These are phyloP conservation scores for Cenchrus americanus DNA, from an alignment of 176 grass and related monocot genomes.

Conservation along the genomic window DNA sequence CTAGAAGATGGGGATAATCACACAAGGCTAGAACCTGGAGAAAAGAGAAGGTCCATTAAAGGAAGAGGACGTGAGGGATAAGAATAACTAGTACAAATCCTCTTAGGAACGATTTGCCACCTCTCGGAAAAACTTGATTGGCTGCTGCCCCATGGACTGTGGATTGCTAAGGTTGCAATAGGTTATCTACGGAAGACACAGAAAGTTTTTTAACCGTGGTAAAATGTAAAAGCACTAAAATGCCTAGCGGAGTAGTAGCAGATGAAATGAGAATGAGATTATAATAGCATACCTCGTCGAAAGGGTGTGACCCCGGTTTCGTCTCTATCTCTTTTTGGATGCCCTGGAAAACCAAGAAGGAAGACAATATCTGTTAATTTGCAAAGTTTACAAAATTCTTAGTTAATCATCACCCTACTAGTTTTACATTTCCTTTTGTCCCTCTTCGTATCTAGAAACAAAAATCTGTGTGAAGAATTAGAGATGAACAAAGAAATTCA, in stretches of 20 bases:
- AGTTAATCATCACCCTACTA: background rate
- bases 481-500: too few species aligned
- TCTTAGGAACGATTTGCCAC: constrained; percentile 21
- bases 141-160: constrained; percentile 66
- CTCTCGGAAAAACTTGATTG: constrained; percentile 72
- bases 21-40: constrained; percentile 77
- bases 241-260: background rate
- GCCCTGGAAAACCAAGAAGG: constrained; percentile 39
- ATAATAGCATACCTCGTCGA: constrained; percentile 50
- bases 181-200: constrained; percentile 51
- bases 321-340: constrained; percentile 55
- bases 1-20: constrained; percentile 68
- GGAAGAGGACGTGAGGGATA: background rate
- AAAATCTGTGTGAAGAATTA: background rate
- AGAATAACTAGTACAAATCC: constrained; percentile 9
- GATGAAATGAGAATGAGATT: background rate
- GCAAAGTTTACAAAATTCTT: background rate
- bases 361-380: constrained; percentile 22
- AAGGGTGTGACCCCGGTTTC: constrained; percentile 47
- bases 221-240: constrained; percentile 16
- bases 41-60: constrained; percentile 23
- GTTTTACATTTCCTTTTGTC: background rate
- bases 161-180: constrained; percentile 80
- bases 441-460: background rate
- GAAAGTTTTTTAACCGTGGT: background rate